A percentile compares a stretch with the other conserved stretches of the same genome.
Evolutionary conservation across 1,139 yeast species (phyloP).

Genomic region (Sugiyamaella xylanicola): DNA sequence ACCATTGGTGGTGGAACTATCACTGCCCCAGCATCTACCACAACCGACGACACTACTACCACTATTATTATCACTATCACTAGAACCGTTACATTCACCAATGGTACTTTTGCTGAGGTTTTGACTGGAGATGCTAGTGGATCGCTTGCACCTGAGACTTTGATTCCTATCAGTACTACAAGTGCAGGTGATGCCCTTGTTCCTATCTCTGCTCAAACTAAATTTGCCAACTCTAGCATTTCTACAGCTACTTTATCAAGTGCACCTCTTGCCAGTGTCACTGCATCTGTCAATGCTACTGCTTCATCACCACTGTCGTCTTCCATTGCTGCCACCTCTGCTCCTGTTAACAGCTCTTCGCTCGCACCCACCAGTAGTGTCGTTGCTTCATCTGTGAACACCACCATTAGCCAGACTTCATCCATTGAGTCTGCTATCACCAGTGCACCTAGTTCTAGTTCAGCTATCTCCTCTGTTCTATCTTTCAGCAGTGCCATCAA

Average conservation of each 20-base stretch:
- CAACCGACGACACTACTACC: slow-evolving; percentile 20
- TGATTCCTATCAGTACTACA: slow-evolving; percentile 6
- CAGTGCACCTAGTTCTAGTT: slow-evolving; percentile 10
- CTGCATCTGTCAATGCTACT: slow-evolving; percentile 27
- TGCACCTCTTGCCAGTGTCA: slow-evolving; percentile 2
- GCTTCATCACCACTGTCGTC: slow-evolving; percentile 35
- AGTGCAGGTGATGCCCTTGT: not conserved
- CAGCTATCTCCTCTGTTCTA: slow-evolving; percentile 3
- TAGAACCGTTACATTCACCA: slow-evolving; percentile 31
- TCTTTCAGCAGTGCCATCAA: slow-evolving; percentile 12
- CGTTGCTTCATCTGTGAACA: slow-evolving; percentile 16
- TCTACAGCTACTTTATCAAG: not conserved
- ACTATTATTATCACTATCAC: slow-evolving; percentile 22
- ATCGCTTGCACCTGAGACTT: slow-evolving; percentile 15
- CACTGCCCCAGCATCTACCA: slow-evolving; percentile 11
- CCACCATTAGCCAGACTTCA: slow-evolving; percentile 32
- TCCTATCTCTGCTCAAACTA: not conserved
- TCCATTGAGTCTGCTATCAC: slow-evolving; percentile 22
- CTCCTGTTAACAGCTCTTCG: slow-evolving; percentile 34
- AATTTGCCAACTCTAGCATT: not conserved
- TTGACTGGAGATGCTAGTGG: slow-evolving; percentile 26
- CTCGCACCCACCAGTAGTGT: slow-evolving; percentile 28
- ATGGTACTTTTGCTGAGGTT: slow-evolving; percentile 33
- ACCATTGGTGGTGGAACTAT: slow-evolving; percentile 18
- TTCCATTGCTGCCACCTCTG: slow-evolving; percentile 35